Percentiles rank a stretch among this genome's conserved stretches.
These are phyloP conservation scores for Viola pubescens DNA, from an alignment of 441 rosid species.

Conservation along the genomic window DNA sequence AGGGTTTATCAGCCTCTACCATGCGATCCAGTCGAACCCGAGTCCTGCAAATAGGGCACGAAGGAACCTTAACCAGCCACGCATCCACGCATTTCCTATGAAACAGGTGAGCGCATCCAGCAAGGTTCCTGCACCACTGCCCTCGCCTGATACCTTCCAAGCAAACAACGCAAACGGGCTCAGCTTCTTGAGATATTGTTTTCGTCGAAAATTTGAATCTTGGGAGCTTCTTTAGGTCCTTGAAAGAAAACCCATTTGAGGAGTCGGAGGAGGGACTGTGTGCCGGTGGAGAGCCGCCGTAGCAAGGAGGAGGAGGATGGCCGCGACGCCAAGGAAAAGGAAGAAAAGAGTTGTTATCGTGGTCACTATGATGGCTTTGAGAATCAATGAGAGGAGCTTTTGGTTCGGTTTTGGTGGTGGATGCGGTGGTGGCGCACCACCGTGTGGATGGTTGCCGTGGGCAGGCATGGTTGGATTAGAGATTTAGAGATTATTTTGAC, in stretches of 20 bases:
- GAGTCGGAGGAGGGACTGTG: slow-evolving; percentile 21
- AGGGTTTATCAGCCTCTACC: slow-evolving; percentile 18
- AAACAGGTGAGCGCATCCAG: slow-evolving; percentile 55
- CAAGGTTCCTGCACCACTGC: slow-evolving; percentile 64
- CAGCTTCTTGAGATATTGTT: slow-evolving; percentile 8
- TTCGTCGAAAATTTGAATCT: slow-evolving; percentile 38
- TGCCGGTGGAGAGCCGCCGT: slow-evolving; percentile 43
- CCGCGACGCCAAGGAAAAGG: slow-evolving; percentile 49
- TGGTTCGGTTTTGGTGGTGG: slow-evolving; percentile 34
- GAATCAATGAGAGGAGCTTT: slow-evolving; percentile 38
- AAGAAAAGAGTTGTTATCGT: slow-evolving; percentile 51
- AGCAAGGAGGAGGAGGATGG: slow-evolving; percentile 48
- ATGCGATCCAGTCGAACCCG: slow-evolving; percentile 24
- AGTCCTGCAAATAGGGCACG: slow-evolving; percentile 58
- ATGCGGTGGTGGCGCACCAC: slow-evolving; percentile 17
- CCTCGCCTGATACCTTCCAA: slow-evolving; percentile 53
- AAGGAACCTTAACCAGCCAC: slow-evolving; percentile 55
- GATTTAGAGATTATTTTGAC: no score
- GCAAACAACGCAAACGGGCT: slow-evolving; percentile 49
- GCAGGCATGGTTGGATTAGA: slow-evolving; percentile 23
- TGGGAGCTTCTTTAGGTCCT: slow-evolving; percentile 48
- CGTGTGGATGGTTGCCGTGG: slow-evolving; percentile 10
- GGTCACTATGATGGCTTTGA: slow-evolving; percentile 40
- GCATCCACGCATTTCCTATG: slow-evolving; percentile 59
- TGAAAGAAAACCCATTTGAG: slow-evolving; percentile 36